Percentiles rank a stretch among this genome's conserved stretches.
phyloP scores from a whole-genome alignment of 2,329 filamentous ascomycete genomes.

The Coniella vitis region DNA sequence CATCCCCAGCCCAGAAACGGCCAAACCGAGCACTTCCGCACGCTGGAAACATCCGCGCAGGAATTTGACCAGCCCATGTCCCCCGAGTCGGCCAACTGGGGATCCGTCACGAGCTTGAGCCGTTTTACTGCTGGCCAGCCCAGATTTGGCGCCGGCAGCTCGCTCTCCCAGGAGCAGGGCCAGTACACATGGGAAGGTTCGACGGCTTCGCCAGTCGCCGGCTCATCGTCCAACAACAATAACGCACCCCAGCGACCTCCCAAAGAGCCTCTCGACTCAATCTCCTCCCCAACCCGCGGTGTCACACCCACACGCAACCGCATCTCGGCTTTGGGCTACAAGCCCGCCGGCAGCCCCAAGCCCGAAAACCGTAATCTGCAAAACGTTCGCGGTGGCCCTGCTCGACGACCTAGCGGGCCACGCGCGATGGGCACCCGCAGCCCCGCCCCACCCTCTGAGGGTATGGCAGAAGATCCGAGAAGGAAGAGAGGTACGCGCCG shows the following conservation, averaged over 20 bases:
- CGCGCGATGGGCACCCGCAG: slow-evolving; percentile 55
- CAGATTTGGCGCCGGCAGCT: slow-evolving; percentile 39
- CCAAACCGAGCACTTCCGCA: slow-evolving; percentile 66
- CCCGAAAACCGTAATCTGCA: slow-evolving; percentile 52
- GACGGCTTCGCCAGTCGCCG: slow-evolving; percentile 32
- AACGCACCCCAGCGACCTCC: slow-evolving; percentile 50
- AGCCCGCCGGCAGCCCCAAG: slow-evolving; percentile 41
- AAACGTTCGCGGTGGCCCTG: slow-evolving; percentile 44
- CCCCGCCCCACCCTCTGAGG: slow-evolving; percentile 25
- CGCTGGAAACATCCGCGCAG: slow-evolving; percentile 66
- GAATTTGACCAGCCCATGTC: slow-evolving; percentile 57
- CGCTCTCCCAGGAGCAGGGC: slow-evolving; percentile 26
- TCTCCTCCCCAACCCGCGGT: slow-evolving; percentile 24
- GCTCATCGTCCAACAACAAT: slow-evolving; percentile 11
- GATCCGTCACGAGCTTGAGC: slow-evolving; percentile 52
- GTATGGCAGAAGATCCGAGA: slow-evolving; percentile 39
- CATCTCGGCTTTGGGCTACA: slow-evolving; percentile 30
- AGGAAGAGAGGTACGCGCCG: slow-evolving; percentile 49
- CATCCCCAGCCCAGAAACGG: slow-evolving; percentile 73
- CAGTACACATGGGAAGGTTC: slow-evolving; percentile 20
- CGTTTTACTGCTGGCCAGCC: slow-evolving; percentile 40
- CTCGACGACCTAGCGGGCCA: slow-evolving; percentile 50
- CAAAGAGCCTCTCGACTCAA: slow-evolving; percentile 51
- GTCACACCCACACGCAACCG: slow-evolving; percentile 42
- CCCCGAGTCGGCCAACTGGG: slow-evolving; percentile 56